These are phyloP conservation scores for Carex arenaria DNA, from an alignment of 202 grass and related monocot species.

Conservation along the genomic window DNA sequence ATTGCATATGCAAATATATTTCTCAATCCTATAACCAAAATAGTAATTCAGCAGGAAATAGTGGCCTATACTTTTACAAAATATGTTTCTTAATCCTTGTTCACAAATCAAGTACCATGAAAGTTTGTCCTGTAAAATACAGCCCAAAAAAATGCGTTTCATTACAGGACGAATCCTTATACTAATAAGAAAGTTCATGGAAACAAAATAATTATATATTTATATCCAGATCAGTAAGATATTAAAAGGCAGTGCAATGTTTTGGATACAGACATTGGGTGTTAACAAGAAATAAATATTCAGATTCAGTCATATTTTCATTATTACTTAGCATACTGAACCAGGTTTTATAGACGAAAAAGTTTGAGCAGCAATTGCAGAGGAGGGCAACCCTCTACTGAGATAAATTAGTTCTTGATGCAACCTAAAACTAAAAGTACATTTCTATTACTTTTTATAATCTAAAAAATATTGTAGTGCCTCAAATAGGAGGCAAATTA, in stretches of 20 bases:
- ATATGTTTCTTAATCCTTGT: too few relatives aligned
- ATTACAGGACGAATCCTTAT: not conserved
- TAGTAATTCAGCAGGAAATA: too few relatives aligned
- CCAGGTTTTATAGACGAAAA: not conserved
- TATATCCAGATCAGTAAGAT: not conserved
- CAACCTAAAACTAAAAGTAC: not conserved
- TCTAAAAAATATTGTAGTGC: not conserved
- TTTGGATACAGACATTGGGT: not conserved
- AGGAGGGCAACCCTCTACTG: too few relatives aligned
- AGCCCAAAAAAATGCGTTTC: too few relatives aligned
- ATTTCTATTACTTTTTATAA: not conserved
- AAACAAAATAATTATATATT: not conserved
- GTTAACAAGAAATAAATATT: not conserved
- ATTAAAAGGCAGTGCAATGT: not conserved
- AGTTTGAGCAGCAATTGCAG: not conserved
- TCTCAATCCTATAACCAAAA: too few relatives aligned
- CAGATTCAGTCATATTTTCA: not conserved
- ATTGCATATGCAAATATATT: too few relatives aligned
- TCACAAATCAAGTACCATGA: too few relatives aligned
- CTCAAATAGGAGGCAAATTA: too few relatives aligned
- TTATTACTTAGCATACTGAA: not conserved
- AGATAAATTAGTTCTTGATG: not conserved
- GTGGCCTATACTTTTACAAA: too few relatives aligned
- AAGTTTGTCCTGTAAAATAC: too few relatives aligned
- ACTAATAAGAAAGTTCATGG: not conserved